A percentile compares a stretch with the other conserved stretches of the same genome.
Evolutionary conservation across 1,284 basidiomycete genomes (phyloP).

Genomic region (Ceratobasidium sp.): DNA sequence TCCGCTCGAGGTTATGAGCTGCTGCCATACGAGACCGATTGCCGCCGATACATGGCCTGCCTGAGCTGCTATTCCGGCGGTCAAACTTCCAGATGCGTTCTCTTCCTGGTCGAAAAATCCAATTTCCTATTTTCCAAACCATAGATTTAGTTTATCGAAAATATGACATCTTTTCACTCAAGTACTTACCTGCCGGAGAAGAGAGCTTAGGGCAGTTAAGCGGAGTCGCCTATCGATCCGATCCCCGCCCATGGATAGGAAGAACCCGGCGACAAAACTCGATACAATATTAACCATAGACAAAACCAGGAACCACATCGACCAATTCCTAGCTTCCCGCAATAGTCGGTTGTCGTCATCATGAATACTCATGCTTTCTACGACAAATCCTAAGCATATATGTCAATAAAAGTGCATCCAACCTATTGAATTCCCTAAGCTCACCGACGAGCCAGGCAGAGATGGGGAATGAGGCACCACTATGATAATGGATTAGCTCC

Average conservation of each 20-base stretch:
- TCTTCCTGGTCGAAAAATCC: conserved; percentile 49
- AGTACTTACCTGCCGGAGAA: conserved; percentile 25
- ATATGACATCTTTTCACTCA: too few species aligned
- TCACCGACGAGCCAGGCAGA: conserved; percentile 49
- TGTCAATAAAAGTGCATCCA: background rate
- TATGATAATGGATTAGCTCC: conserved; percentile 12
- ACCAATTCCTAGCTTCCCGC: conserved; percentile 46
- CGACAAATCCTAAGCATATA: conserved; percentile 40
- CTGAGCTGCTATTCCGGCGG: conserved; percentile 50
- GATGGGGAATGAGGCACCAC: conserved; percentile 52
- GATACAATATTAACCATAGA: conserved; percentile 45
- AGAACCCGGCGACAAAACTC: conserved; percentile 46
- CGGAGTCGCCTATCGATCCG: conserved; percentile 45
- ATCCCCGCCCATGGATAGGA: conserved; percentile 47
- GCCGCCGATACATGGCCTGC: conserved; percentile 51
- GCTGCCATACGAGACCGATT: conserved; percentile 51
- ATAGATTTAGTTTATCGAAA: too few species aligned
- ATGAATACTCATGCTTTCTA: conserved; percentile 45
- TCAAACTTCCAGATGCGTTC: conserved; percentile 51
- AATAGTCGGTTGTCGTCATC: conserved; percentile 45
- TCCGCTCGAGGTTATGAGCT: conserved; percentile 48
- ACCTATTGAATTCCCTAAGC: background rate
- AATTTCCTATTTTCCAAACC: conserved; percentile 49
- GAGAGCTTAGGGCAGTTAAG: conserved; percentile 11
- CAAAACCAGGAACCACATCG: conserved; percentile 49